Conservation (phyloP, 768 basidiomycete species). For the Mycena amicta region DNA sequence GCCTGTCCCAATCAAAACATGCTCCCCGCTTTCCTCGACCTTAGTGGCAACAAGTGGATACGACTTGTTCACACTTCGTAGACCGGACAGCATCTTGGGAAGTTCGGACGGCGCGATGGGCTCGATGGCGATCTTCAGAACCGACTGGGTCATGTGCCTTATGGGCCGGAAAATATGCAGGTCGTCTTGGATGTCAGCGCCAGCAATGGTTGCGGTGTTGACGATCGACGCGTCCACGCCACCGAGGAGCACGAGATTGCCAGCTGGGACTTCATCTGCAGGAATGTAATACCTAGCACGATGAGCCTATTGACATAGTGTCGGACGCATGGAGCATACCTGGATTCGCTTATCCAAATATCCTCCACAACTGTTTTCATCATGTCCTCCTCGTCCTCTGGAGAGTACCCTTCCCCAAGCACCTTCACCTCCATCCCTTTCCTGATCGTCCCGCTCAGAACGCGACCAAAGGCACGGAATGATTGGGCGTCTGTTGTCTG, state of each 20-base stretch:
- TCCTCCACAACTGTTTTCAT: conserved; percentile 80
- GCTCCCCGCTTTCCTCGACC: conserved; percentile 98
- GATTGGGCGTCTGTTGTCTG: conserved; percentile 96
- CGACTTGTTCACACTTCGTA: conserved; percentile 96
- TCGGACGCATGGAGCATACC: conserved; percentile 52
- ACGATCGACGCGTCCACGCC: conserved; percentile 94
- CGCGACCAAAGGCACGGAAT: conserved; percentile 94
- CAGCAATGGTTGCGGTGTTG: conserved; percentile 89
- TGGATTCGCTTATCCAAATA: conserved; percentile 88
- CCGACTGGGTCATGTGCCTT: conserved; percentile 95
- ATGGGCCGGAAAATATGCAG: conserved; percentile 95
- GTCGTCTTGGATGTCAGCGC: conserved; percentile 76
- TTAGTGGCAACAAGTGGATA: conserved; percentile 94
- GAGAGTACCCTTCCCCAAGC: conserved; percentile 96
- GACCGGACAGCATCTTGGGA: conserved; percentile 96
- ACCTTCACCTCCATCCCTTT: conserved; percentile 90
- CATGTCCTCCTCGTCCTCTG: conserved; percentile 99
- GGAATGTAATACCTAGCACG: conserved; percentile 82
- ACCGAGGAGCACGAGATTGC: conserved; percentile 89
- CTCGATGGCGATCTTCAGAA: conserved; percentile 97
- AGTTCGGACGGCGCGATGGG: conserved; percentile 97
- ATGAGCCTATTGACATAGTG: conserved; percentile 6
- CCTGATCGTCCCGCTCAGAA: conserved; percentile 87
- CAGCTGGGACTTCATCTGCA: conserved; percentile 84
- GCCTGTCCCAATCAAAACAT: conserved; percentile 95